Evolutionary conservation across 1,284 basidiomycete genomes (phyloP).

Genomic region (Leccinum subrobustum): DNA sequence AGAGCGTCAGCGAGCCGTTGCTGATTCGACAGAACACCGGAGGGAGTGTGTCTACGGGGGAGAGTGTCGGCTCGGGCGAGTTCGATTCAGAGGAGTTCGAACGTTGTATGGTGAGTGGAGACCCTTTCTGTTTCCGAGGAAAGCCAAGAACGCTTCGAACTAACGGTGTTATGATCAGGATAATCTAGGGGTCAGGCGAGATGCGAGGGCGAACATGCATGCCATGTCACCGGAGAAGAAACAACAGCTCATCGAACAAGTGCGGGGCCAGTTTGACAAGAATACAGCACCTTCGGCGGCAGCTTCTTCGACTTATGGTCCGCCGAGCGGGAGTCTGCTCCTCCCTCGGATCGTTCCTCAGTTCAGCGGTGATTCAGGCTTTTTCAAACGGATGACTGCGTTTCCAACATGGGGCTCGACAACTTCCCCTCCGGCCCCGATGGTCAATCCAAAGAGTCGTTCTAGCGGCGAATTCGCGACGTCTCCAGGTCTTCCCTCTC

Average conservation of each 20-base stretch:
- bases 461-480: conserved; percentile 41
- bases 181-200: conserved; percentile 72
- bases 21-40: conserved; percentile 47
- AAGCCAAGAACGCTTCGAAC: background rate
- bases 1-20: conserved; percentile 68
- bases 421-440: conserved; percentile 33
- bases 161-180: conserved; percentile 43
- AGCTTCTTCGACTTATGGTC: conserved; percentile 56
- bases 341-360: conserved; percentile 65
- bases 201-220: conserved; percentile 66
- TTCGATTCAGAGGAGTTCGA: conserved; percentile 56
- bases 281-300: conserved; percentile 31
- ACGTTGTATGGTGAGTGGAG: conserved; percentile 58
- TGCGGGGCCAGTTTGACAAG: conserved; percentile 28
- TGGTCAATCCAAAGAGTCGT: conserved; percentile 31
- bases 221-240: conserved; percentile 66
- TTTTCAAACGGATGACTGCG: conserved; percentile 76
- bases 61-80: conserved; percentile 37
- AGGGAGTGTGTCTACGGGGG: conserved; percentile 22
- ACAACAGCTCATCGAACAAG: conserved; percentile 63
- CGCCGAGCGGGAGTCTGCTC: conserved; percentile 52
- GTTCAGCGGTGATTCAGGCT: conserved; percentile 61
- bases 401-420: conserved; percentile 56
- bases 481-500: conserved; percentile 14
- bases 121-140: background rate